Evolutionary conservation across 306 rosid species (phyloP).

Genomic region (Calophaca sinica): DNA sequence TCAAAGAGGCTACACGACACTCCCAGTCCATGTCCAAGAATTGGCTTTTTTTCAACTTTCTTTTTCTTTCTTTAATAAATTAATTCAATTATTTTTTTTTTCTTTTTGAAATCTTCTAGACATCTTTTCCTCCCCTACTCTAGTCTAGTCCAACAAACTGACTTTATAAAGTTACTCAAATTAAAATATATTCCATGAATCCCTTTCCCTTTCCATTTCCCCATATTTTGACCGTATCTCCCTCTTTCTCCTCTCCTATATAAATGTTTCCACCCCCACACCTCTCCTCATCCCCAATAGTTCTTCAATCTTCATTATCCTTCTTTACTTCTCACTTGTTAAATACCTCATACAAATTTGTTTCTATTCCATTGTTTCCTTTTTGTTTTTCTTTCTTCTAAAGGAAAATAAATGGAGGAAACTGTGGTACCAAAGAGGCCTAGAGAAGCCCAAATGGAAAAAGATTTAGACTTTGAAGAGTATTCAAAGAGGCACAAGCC

Average conservation of each 20-base stretch:
- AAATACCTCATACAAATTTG: background rate
- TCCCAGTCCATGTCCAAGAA: slow-evolving; percentile 41
- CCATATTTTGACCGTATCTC: slow-evolving; percentile 56
- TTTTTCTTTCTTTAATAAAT: background rate
- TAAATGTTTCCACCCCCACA: slow-evolving; percentile 36
- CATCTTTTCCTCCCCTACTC: slow-evolving; percentile 44
- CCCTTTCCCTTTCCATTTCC: background rate
- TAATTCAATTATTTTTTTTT: background rate
- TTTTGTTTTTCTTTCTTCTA: no score
- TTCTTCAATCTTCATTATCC: background rate
- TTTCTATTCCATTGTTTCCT: background rate
- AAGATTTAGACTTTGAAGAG: slow-evolving; percentile 45
- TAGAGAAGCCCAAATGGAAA: slow-evolving; percentile 52
- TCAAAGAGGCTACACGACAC: slow-evolving; percentile 22
- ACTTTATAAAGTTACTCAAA: slow-evolving; percentile 33
- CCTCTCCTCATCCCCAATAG: background rate
- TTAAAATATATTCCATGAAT: slow-evolving; percentile 47
- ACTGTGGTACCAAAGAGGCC: slow-evolving; percentile 57
- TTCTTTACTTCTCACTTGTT: background rate
- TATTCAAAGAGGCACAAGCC: slow-evolving; percentile 67
- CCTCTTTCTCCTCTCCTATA: slow-evolving; percentile 39
- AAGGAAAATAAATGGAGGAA: slow-evolving; percentile 50
- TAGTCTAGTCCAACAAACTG: slow-evolving; percentile 40
- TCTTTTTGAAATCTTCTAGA: slow-evolving; percentile 29
- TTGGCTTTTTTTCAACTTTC: background rate